Base-by-base conservation (phyloP, 2,329 filamentous ascomycete species). In the Septoria petroselini region DNA sequence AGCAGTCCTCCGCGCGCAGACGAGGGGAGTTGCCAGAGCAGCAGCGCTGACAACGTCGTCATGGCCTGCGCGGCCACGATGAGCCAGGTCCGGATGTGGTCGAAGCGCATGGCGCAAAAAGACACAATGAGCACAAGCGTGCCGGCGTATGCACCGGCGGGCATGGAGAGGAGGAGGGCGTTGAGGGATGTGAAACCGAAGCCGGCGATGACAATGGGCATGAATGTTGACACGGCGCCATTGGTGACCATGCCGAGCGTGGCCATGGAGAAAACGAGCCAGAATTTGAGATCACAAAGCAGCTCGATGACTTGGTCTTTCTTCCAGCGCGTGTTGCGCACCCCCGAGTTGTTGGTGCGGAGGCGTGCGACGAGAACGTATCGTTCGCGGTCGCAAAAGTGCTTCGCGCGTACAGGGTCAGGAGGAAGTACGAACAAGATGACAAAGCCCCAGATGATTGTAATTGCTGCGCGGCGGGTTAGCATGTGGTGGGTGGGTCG, bases 171-270 rank as follows among this genome's bases (percentile, higher is more conserved):
- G 7, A 53, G 39, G 12, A 53, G 27, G 2, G 53, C 39, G 19
- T 46, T 41, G 31, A 53, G 27, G 3, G 46, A 38, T 11, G 43
- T 51, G 31, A 47, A 54, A 11, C 54, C 70, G 63, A 56, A 58
- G 58, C 54, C 70, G 52, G 12, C 63, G 62, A 61, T 65, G 62
- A 67, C 70, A 31, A 68, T 68, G 8, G 60, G 68, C 51, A 70
- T 53, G 54, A 70, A 70, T 2, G 61, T 62, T 7, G 49, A 55
- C 23, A 55, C 42, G 5, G 48, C 44, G 23, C 52, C 52, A 21
- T 54, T 54, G 37, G 77, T 80, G 58, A 74, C 78, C 54, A 65
- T 72, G 41, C 71, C 72, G 40, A 76, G 76, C 30, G 75, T 76
- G 51, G 64, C 71, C n/a, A 71, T 79, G 65, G 65, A 59, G 48